Conservation (phyloP, 495 filamentous ascomycete species). For the Talaromyces stipitatus region DNA sequence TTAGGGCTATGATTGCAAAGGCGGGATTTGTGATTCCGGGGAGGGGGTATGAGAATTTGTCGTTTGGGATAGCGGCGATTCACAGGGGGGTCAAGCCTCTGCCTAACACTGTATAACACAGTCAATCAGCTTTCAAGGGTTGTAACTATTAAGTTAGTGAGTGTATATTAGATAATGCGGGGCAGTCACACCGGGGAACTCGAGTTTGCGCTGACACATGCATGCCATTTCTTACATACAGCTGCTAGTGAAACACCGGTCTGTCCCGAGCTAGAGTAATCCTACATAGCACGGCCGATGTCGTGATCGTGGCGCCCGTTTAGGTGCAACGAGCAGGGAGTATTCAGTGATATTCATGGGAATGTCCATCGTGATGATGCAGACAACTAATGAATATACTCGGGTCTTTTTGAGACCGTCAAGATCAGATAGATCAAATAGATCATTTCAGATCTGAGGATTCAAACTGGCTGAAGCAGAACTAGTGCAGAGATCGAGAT, state of each 20-base stretch:
- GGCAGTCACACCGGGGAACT: neutral
- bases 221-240: neutral
- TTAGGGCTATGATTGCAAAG: constrained; percentile 76
- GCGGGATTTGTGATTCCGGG: constrained; percentile 84
- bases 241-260: neutral
- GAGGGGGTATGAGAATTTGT: constrained; percentile 79
- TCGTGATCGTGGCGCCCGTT: neutral
- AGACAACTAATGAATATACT: too few relatives aligned
- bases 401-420: too few relatives aligned
- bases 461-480: too few relatives aligned
- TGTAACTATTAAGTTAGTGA: neutral
- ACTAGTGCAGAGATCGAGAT: neutral
- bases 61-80: constrained; percentile 85
- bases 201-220: neutral
- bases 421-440: too few relatives aligned
- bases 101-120: neutral
- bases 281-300: too few relatives aligned
- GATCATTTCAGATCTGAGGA: too few relatives aligned
- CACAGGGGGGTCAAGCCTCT: constrained; percentile 91
- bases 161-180: neutral
- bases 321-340: neutral
- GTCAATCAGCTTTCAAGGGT: too few relatives aligned
- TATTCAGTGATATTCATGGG: neutral
- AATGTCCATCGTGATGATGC: neutral
- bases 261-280: too few relatives aligned